A percentile compares a stretch with the other conserved stretches of the same genome.
These are phyloP conservation scores for Leptographium procerum DNA, from an alignment of 2,329 filamentous ascomycete genomes.

Conservation along the genomic window DNA sequence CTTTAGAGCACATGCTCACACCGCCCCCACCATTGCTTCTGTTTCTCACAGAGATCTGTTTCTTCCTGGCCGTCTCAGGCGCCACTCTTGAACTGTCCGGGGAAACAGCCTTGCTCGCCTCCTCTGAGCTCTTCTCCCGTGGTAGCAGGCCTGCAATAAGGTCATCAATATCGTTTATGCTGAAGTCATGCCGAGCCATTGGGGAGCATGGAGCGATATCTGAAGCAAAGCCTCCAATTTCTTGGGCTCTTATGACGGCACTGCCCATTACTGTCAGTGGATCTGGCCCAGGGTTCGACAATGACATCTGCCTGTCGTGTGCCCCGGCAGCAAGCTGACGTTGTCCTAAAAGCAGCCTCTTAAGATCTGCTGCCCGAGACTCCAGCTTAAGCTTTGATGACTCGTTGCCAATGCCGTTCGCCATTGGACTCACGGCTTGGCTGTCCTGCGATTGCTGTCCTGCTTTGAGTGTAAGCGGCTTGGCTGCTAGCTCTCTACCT, in stretches of 20 bases:
- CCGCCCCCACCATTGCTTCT: neutral
- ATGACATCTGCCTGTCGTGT: neutral
- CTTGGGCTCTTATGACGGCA: neutral
- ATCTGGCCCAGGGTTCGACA: neutral
- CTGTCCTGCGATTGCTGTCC: neutral
- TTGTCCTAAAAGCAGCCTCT: neutral
- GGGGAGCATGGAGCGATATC: neutral
- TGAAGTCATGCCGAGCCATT: neutral
- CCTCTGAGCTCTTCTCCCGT: neutral
- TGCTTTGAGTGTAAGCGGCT: neutral
- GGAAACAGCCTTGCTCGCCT: neutral
- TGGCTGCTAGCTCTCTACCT: neutral
- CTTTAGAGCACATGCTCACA: neutral
- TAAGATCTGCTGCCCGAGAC: conserved; percentile 2
- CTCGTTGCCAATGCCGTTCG: neutral
- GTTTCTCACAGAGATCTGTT: neutral
- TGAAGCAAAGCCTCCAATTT: neutral
- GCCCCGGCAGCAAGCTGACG: neutral
- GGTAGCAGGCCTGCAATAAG: conserved; percentile 5
- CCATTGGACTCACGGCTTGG: neutral
- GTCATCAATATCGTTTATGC: conserved; percentile 4
- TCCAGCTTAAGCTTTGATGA: neutral
- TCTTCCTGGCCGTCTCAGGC: neutral
- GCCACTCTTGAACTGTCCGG: neutral
- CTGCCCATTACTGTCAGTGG: neutral